A percentile compares a stretch with the other conserved stretches of the same genome.
phyloP scores from a whole-genome alignment of 1,284 basidiomycete species.

The Paramarasmius palmivorus region DNA sequence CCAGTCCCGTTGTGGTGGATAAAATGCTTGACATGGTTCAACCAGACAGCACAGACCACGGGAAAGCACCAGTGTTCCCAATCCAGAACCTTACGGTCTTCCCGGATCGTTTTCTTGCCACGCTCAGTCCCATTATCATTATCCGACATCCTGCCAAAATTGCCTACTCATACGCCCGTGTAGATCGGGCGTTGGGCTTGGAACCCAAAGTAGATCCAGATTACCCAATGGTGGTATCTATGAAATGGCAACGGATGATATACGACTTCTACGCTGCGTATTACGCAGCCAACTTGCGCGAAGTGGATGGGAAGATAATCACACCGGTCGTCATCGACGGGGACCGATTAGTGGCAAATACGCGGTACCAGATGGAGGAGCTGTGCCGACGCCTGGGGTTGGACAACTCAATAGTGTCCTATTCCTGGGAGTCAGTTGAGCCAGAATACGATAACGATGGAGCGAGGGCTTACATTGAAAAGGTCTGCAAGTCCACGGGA shows the following conservation, averaged over 20 bases:
- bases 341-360: background rate
- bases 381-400: background rate
- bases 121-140: background rate
- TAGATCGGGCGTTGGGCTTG: background rate
- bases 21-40: background rate
- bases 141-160: background rate
- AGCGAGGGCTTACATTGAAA: background rate
- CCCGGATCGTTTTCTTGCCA: background rate
- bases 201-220: background rate
- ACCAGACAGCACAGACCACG: background rate
- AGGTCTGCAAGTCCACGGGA: background rate
- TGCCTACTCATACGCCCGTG: background rate
- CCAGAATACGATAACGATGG: background rate
- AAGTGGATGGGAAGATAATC: background rate
- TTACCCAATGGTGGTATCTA: background rate
- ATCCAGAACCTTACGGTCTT: background rate
- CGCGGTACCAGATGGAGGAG: background rate
- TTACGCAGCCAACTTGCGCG: background rate
- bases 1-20: background rate
- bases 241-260: constrained; percentile 1
- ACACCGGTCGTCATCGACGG: background rate
- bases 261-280: background rate
- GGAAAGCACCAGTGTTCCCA: background rate
- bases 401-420: background rate
- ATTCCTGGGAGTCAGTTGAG: background rate